Conservation (phyloP, 2,329 filamentous ascomycete species). For the Coniosporium tulheliwenetii region DNA sequence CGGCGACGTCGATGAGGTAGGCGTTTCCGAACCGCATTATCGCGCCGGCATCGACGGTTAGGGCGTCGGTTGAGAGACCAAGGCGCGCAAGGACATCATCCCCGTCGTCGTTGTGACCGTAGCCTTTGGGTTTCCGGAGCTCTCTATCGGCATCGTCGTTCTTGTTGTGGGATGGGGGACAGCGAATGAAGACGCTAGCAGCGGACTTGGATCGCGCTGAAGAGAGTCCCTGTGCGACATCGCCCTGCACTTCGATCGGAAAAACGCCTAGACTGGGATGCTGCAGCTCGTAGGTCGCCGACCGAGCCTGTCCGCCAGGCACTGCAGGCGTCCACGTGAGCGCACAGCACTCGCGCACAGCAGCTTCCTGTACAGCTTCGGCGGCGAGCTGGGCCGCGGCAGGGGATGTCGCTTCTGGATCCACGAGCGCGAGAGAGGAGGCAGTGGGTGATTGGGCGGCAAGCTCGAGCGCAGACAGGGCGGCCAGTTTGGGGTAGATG, state of each 20-base stretch:
- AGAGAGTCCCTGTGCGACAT: slow-evolving; percentile 3
- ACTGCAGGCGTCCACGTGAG: slow-evolving; percentile 43
- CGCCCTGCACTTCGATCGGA: slow-evolving; percentile 24
- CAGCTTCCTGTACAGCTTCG: slow-evolving; percentile 42
- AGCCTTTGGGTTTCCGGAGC: neutral
- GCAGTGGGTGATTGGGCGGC: slow-evolving; percentile 29
- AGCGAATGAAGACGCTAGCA: neutral
- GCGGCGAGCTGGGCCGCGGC: slow-evolving; percentile 46
- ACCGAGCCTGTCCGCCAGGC: neutral
- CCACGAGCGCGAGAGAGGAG: slow-evolving; percentile 44
- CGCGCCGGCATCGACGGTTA: slow-evolving; percentile 28
- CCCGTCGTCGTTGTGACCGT: slow-evolving; percentile 9
- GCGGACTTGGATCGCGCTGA: neutral
- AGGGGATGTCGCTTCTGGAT: slow-evolving; percentile 48
- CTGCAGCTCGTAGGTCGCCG: slow-evolving; percentile 26
- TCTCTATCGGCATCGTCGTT: too few species aligned
- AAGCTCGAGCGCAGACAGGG: slow-evolving; percentile 27
- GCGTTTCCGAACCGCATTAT: slow-evolving; percentile 25
- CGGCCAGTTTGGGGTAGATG: slow-evolving; percentile 31
- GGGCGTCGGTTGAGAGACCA: slow-evolving; percentile 24
- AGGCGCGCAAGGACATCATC: slow-evolving; percentile 24
- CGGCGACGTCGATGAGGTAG: slow-evolving; percentile 29
- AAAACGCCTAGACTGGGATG: slow-evolving; percentile 29
- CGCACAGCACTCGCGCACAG: slow-evolving; percentile 52
- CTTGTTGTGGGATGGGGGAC: too few species aligned